These are phyloP conservation scores for Penicillium sp. DNA, from an alignment of 2,329 filamentous ascomycete genomes.

Conservation along the genomic window DNA sequence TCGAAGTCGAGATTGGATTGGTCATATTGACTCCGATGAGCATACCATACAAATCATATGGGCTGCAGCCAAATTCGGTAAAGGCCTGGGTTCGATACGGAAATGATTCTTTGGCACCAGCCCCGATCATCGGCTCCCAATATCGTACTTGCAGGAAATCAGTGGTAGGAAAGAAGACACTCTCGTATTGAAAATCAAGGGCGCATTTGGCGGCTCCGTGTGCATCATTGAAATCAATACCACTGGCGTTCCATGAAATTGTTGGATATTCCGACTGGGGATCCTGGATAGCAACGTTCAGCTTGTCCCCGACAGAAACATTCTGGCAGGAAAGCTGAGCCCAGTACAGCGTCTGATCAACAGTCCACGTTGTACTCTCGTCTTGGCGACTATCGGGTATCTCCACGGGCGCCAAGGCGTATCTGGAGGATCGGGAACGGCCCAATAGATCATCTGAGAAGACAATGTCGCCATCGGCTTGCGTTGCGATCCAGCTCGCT, in stretches of 20 bases:
- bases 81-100: constrained; percentile 18
- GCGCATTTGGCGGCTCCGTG: constrained; percentile 15
- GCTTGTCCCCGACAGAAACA: constrained; percentile 13
- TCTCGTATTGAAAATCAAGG: constrained; percentile 26
- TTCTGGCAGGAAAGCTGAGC: constrained; percentile 21
- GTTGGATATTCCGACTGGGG: constrained; percentile 10
- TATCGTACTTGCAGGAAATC: constrained; percentile 30
- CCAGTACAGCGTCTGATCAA: constrained; percentile 31
- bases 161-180: constrained; percentile 22
- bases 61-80: constrained; percentile 21
- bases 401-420: constrained; percentile 28
- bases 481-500: constrained; percentile 25
- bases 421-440: constrained; percentile 23
- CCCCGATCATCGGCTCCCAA: constrained; percentile 26
- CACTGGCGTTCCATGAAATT: constrained; percentile 25
- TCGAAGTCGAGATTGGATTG: background rate
- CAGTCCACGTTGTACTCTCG: constrained; percentile 24
- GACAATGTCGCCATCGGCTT: constrained; percentile 21
- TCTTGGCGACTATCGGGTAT: constrained; percentile 19
- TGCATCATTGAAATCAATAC: constrained; percentile 17
- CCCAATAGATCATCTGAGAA: constrained; percentile 14
- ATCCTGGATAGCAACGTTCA: constrained; percentile 20
- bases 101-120: constrained; percentile 5
- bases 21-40: constrained; percentile 27
- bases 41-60: constrained; percentile 28